These are phyloP conservation scores for Pelomyxa schiedti DNA, from an alignment of 78 protist genomes.

Conservation along the genomic window DNA sequence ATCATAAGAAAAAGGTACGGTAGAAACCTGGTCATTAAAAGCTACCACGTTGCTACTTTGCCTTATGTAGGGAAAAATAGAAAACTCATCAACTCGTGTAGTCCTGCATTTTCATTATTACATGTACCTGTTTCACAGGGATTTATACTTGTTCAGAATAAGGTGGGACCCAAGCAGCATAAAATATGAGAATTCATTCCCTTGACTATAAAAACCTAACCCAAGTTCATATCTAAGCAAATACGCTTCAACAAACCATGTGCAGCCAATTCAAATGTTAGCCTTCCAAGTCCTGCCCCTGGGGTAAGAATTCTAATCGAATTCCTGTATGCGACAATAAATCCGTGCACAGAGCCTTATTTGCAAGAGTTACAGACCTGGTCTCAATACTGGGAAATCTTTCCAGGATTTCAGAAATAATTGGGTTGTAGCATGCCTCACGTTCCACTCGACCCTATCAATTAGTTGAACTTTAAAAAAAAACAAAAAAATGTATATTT, in stretches of 20 bases:
- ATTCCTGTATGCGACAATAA: background rate
- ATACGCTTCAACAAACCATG: too few relatives aligned
- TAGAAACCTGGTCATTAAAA: constrained; percentile 16
- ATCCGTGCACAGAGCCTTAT: background rate
- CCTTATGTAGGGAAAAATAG: background rate
- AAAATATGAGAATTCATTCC: constrained; percentile 55
- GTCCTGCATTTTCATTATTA: background rate
- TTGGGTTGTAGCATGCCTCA: constrained; percentile 13
- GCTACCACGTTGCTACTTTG: background rate
- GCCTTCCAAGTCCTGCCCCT: constrained; percentile 73
- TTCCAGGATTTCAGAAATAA: constrained; percentile 9
- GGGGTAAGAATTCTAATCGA: constrained; percentile 46
- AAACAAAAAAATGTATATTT: too few relatives aligned
- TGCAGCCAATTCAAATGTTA: constrained; percentile 50
- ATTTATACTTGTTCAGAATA: constrained; percentile 23
- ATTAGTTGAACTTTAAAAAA: too few relatives aligned
- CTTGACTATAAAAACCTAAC: constrained; percentile 29
- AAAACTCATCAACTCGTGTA: background rate
- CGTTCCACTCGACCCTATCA: constrained; percentile 55
- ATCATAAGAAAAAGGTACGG: too few relatives aligned
- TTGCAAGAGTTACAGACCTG: background rate
- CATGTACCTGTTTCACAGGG: background rate
- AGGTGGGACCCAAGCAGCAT: constrained; percentile 57
- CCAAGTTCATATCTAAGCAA: background rate
- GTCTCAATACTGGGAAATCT: background rate